These are phyloP conservation scores for Solanum hybrid DNA, from an alignment of 305 asterid species.

Conservation along the genomic window DNA sequence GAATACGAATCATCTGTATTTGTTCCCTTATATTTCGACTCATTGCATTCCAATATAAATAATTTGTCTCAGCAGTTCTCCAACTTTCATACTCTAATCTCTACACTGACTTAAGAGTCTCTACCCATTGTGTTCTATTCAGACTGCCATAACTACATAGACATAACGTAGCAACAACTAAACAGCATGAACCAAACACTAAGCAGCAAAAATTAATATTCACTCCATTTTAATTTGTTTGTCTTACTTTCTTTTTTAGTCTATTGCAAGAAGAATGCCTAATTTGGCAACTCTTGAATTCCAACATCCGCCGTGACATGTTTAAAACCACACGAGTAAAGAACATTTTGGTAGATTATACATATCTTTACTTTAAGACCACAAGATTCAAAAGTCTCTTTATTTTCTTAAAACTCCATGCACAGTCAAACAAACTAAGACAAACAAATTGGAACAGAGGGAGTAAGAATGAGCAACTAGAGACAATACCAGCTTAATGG, in stretches of 20 bases:
- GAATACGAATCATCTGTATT: background rate
- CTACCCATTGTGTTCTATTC: background rate
- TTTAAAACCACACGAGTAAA: background rate
- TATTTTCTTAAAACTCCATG: background rate
- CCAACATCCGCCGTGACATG: background rate
- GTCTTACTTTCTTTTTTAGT: background rate
- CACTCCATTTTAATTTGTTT: background rate
- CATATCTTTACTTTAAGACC: background rate
- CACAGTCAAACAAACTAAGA: background rate
- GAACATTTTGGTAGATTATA: background rate
- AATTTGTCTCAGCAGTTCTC: background rate
- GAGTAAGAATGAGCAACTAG: background rate
- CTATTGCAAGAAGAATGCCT: background rate
- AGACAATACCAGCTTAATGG: constrained; percentile 68
- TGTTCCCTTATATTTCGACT: background rate
- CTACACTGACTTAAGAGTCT: background rate
- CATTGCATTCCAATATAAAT: background rate
- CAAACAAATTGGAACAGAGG: background rate
- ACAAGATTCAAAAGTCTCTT: background rate
- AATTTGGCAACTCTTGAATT: background rate
- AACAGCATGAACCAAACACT: background rate
- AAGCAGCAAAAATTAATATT: background rate
- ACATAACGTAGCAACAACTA: background rate
- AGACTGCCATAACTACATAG: background rate
- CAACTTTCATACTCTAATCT: background rate